Percentiles rank a stretch among this genome's conserved stretches.
Evolutionary conservation across 805 yeast genomes (phyloP).

Genomic region (Candida maesae): DNA sequence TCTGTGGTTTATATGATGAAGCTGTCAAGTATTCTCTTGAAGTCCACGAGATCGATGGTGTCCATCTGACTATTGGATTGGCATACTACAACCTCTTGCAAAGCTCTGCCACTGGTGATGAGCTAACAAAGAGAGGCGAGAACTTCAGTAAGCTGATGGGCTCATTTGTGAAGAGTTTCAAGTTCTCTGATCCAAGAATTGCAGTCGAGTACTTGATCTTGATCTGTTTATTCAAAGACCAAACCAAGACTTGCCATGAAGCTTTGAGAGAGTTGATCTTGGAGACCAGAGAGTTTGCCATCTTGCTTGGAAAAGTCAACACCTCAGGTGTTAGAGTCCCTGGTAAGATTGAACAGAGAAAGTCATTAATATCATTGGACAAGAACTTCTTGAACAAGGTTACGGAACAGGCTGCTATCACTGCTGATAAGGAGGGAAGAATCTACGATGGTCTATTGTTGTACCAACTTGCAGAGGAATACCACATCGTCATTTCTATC

Average conservation of each 20-base stretch:
- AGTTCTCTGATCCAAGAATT: conserved; percentile 79
- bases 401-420: conserved; percentile 78
- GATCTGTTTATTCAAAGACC: conserved; percentile 53
- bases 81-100: conserved; percentile 68
- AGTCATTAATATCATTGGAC: conserved; percentile 58
- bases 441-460: conserved; percentile 78
- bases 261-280: conserved; percentile 80
- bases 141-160: conserved; percentile 68
- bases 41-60: conserved; percentile 77
- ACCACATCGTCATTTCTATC: conserved; percentile 70
- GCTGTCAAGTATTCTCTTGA: conserved; percentile 66
- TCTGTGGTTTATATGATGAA: conserved; percentile 77
- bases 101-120: conserved; percentile 34
- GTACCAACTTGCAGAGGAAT: conserved; percentile 86
- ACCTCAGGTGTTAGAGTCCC: conserved; percentile 75
- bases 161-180: conserved; percentile 76
- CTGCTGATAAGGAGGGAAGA: conserved; percentile 90
- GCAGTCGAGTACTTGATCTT: conserved; percentile 87
- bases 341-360: conserved; percentile 80
- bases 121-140: conserved; percentile 32
- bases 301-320: conserved; percentile 78
- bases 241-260: conserved; percentile 62
- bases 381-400: conserved; percentile 63
- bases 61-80: conserved; percentile 82
- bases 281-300: conserved; percentile 78